A percentile compares a stretch with the other conserved stretches of the same genome.
phyloP scores from a whole-genome alignment of 305 asterid species.

The Caryopteris hybrid region DNA sequence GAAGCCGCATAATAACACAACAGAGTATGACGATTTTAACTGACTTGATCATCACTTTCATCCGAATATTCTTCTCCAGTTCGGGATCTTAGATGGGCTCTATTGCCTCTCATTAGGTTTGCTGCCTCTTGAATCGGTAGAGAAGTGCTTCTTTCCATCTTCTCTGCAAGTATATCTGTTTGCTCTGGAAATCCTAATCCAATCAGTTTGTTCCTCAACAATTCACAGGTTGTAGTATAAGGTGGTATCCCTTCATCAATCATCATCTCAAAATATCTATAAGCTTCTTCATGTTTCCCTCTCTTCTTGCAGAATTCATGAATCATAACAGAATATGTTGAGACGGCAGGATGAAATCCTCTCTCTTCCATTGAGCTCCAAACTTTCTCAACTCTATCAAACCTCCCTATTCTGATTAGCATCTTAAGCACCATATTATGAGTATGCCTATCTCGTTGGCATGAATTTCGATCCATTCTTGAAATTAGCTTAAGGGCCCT shows the following conservation, averaged over 20 bases:
- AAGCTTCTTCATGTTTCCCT: constrained; percentile 72
- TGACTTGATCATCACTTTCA: constrained; percentile 32
- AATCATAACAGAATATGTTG: constrained; percentile 83
- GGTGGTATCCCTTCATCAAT: constrained; percentile 95
- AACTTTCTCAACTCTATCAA: constrained; percentile 61
- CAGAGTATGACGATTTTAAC: no score
- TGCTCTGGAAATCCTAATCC: constrained; percentile 63
- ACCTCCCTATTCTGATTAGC: constrained; percentile 78
- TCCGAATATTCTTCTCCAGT: constrained; percentile 44
- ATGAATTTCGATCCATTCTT: constrained; percentile 49
- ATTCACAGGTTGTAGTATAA: constrained; percentile 47
- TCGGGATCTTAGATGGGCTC: constrained; percentile 20
- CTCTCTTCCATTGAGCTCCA: constrained; percentile 79
- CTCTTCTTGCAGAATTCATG: constrained; percentile 83
- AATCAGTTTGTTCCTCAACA: constrained; percentile 68
- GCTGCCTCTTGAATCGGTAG: constrained; percentile 53
- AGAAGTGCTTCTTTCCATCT: constrained; percentile 81
- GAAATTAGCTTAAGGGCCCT: constrained; percentile 54
- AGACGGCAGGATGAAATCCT: constrained; percentile 66
- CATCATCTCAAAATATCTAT: constrained; percentile 74
- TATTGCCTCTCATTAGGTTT: constrained; percentile 55
- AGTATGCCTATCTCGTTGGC: constrained; percentile 54
- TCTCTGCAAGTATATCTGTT: constrained; percentile 64
- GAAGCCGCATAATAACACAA: no score
- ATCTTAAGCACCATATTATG: constrained; percentile 86